Evolutionary conservation across 176 grass and related monocot species (phyloP).

Genomic region (bread wheat (Triticum aestivum)): DNA sequence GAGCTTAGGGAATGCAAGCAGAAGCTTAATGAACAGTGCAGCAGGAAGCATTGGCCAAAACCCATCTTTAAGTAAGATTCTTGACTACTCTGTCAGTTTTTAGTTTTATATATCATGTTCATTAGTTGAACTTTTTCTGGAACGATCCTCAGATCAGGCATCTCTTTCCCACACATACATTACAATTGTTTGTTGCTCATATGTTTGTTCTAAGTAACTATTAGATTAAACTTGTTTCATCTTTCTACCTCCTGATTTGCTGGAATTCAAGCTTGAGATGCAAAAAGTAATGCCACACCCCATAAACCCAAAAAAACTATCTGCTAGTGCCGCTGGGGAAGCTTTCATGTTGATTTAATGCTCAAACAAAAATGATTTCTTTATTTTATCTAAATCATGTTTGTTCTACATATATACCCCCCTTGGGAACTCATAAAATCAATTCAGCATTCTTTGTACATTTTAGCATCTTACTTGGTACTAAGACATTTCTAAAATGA

Average conservation of each 20-base stretch:
- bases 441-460: background rate
- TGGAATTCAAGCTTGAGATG: background rate
- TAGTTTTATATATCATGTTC: too few relatives aligned
- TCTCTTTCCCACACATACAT: background rate
- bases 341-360: constrained; percentile 4
- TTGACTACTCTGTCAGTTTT: too few relatives aligned
- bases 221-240: background rate
- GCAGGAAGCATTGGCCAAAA: constrained; percentile 50
- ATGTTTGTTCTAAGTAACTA: background rate
- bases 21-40: constrained; percentile 67
- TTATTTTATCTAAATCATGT: background rate
- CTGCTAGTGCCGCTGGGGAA: background rate
- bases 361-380: background rate
- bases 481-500: background rate
- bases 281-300: background rate
- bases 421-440: background rate
- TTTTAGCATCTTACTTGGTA: background rate
- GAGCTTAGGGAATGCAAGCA: constrained; percentile 67
- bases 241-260: too few relatives aligned
- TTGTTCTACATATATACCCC: background rate
- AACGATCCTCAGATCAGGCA: too few relatives aligned
- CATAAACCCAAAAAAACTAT: background rate
- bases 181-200: background rate
- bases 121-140: too few relatives aligned
- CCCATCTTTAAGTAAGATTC: constrained; percentile 31